A percentile compares a stretch with the other conserved stretches of the same genome.
These are phyloP conservation scores for Thermoascus crustaceus DNA, from an alignment of 2,329 filamentous ascomycete species.

Conservation along the genomic window DNA sequence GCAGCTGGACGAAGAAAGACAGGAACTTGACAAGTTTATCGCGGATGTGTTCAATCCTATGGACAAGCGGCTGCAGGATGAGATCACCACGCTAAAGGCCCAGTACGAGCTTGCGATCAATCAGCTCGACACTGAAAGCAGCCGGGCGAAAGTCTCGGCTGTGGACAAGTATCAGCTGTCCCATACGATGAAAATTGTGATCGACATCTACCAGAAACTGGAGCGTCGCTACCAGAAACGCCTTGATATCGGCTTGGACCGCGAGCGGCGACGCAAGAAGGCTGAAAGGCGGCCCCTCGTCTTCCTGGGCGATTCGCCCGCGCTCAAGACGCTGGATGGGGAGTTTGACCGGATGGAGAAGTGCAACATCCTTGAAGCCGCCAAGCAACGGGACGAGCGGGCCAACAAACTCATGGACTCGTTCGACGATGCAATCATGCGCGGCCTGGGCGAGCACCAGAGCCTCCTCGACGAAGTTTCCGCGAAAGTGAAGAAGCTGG, in stretches of 20 bases:
- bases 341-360: constrained; percentile 46
- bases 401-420: constrained; percentile 43
- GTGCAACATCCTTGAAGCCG: constrained; percentile 41
- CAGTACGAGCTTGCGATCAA: constrained; percentile 38
- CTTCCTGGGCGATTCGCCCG: constrained; percentile 43
- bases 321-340: constrained; percentile 42
- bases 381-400: constrained; percentile 41
- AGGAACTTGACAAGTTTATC: constrained; percentile 45
- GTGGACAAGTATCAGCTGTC: constrained; percentile 29
- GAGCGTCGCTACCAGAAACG: constrained; percentile 44
- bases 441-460: constrained; percentile 45
- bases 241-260: constrained; percentile 43
- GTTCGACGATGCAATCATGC: constrained; percentile 44
- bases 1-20: constrained; percentile 46
- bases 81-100: constrained; percentile 42
- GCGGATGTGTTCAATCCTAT: constrained; percentile 43
- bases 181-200: constrained; percentile 38
- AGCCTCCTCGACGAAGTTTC: constrained; percentile 42
- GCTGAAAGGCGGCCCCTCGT: constrained; percentile 46
- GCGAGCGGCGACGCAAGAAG: constrained; percentile 47
- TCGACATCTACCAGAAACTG: constrained; percentile 40
- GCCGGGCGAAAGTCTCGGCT: constrained; percentile 23
- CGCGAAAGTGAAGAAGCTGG: constrained; percentile 33
- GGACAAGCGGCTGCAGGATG: constrained; percentile 41
- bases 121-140: constrained; percentile 34